Evolutionary conservation across 2,329 filamentous ascomycete genomes (phyloP).

Genomic region (Hymenoscyphus fructigenus): DNA sequence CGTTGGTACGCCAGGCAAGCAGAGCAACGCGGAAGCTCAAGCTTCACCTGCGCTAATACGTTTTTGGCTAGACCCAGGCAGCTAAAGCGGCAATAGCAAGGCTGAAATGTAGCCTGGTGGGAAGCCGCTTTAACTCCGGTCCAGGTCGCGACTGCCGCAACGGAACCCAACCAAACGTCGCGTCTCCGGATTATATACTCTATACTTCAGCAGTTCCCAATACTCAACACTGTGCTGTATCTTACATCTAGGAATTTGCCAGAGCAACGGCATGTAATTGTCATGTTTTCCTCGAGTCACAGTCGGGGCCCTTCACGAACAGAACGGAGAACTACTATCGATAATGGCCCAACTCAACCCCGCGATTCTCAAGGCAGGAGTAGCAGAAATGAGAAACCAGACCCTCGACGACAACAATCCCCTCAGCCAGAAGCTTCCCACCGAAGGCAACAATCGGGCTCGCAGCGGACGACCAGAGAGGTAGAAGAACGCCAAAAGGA

Average conservation of each 20-base stretch:
- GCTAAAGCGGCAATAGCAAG: background rate
- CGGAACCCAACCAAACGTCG: constrained; percentile 9
- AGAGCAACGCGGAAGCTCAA: constrained; percentile 20
- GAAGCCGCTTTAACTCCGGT: constrained; percentile 7
- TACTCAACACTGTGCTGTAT: background rate
- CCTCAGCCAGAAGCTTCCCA: constrained; percentile 42
- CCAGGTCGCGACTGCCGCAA: constrained; percentile 8
- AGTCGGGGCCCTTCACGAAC: constrained; percentile 33
- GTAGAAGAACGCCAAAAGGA: constrained; percentile 53
- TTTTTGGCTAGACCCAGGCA: background rate
- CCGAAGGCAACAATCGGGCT: constrained; percentile 57
- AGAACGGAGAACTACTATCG: constrained; percentile 33
- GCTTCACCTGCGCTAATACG: background rate
- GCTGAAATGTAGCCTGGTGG: background rate
- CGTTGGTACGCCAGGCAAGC: constrained; percentile 19
- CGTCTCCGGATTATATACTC: constrained; percentile 9
- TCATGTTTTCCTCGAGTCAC: constrained; percentile 37
- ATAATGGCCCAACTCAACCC: constrained; percentile 34
- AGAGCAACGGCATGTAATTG: constrained; percentile 25
- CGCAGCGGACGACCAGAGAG: constrained; percentile 49
- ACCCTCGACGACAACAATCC: constrained; percentile 30
- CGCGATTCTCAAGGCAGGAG: constrained; percentile 28
- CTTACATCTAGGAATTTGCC: background rate
- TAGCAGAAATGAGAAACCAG: constrained; percentile 30
- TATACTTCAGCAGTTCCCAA: background rate